Evolutionary conservation across 176 grass and related monocot species (phyloP).

Genomic region (Phyllostachys edulis): DNA sequence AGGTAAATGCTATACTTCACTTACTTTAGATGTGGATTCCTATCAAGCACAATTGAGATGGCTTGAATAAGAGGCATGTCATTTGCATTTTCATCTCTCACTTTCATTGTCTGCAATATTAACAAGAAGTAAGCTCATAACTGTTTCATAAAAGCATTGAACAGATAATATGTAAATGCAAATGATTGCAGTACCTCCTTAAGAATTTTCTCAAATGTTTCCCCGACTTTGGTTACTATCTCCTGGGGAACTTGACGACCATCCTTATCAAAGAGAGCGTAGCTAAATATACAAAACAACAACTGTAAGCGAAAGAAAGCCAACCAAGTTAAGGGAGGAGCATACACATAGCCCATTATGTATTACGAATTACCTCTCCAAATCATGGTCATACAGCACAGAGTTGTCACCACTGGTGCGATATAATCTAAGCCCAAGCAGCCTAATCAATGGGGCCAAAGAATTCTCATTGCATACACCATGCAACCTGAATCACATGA

Average conservation of each 20-base stretch:
- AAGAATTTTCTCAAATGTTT: constrained; percentile 92
- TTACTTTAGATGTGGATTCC: constrained; percentile 77
- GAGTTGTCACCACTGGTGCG: constrained; percentile 98
- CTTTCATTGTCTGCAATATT: constrained; percentile 70
- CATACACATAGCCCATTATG: not conserved
- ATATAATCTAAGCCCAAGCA: constrained; percentile 87
- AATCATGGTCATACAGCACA: constrained; percentile 94
- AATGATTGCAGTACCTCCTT: constrained; percentile 64
- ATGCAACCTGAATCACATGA: constrained; percentile 78
- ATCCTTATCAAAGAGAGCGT: constrained; percentile 90
- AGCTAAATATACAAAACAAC: constrained; percentile 50
- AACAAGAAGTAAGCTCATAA: constrained; percentile 21
- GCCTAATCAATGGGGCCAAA: constrained; percentile 86
- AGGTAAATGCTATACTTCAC: constrained; percentile 14
- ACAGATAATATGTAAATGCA: not conserved
- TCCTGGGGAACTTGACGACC: constrained; percentile 78
- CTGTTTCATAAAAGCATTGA: not conserved
- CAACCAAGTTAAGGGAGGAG: constrained; percentile 4
- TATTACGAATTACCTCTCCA: constrained; percentile 69
- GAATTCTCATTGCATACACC: constrained; percentile 99
- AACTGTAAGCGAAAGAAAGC: constrained; percentile 34
- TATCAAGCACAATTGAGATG: constrained; percentile 82
- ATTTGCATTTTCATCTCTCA: constrained; percentile 73
- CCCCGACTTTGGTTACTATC: constrained; percentile 76
- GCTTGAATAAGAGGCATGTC: constrained; percentile 94